phyloP scores from a whole-genome alignment of 306 rosid species.

The Casuarina glauca region DNA sequence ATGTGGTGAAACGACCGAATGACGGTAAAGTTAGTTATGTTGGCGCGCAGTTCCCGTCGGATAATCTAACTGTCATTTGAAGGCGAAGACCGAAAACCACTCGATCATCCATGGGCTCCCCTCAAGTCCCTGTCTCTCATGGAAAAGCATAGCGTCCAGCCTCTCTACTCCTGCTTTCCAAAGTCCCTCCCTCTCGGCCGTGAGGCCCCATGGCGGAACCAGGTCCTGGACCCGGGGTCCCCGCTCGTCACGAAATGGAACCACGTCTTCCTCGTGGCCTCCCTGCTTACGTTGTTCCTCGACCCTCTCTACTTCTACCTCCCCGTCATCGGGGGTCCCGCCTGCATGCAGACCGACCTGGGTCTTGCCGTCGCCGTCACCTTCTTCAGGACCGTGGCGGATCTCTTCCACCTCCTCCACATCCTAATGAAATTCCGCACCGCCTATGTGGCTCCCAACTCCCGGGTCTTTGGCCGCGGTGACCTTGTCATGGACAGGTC shows the following conservation, averaged over 20 bases:
- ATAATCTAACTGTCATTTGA: not conserved
- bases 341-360: constrained; percentile 55
- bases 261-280: constrained; percentile 51
- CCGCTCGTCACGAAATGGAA: constrained; percentile 57
- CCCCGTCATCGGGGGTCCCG: constrained; percentile 53
- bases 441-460: constrained; percentile 48
- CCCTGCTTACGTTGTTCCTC: constrained; percentile 64
- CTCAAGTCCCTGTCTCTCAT: constrained; percentile 11
- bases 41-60: constrained; percentile 26
- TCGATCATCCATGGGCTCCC: not conserved
- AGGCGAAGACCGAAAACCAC: not conserved
- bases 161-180: constrained; percentile 25
- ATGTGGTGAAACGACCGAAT: too few species aligned
- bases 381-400: constrained; percentile 58
- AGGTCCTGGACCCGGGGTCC: constrained; percentile 66
- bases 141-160: constrained; percentile 26
- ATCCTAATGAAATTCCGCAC: constrained; percentile 71
- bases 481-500: constrained; percentile 64
- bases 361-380: constrained; percentile 62
- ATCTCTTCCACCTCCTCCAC: constrained; percentile 64
- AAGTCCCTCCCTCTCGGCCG: constrained; percentile 47
- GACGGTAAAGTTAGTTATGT: not conserved
- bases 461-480: constrained; percentile 62
- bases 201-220: constrained; percentile 75
- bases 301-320: constrained; percentile 86